Percentiles rank a stretch among this genome's conserved stretches.
Evolutionary conservation across 169 alveolate species (phyloP).

Genomic region (Eimeria maxima): DNA sequence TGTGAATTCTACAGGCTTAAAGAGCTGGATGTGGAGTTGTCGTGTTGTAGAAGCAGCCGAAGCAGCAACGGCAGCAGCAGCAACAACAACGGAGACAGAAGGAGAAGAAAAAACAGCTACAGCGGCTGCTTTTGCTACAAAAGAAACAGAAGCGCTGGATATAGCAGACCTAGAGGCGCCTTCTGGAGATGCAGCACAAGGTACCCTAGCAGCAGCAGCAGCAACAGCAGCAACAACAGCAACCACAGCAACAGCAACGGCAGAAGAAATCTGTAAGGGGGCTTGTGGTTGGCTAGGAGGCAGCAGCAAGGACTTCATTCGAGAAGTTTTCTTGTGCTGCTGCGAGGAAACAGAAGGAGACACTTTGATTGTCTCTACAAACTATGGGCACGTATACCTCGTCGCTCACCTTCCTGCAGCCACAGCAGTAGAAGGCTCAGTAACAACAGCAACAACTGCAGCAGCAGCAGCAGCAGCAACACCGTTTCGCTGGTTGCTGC

Average conservation of each 20-base stretch:
- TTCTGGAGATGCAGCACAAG: neutral
- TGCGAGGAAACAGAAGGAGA: constrained; percentile 44
- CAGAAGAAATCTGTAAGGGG: too few species aligned
- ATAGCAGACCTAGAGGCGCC: neutral
- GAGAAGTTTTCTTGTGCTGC: constrained; percentile 48
- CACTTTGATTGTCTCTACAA: constrained; percentile 13
- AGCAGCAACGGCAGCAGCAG: too few species aligned
- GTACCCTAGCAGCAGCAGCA: neutral
- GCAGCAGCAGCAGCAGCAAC: constrained; percentile 39
- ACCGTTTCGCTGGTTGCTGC: constrained; percentile 26
- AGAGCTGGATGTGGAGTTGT: constrained; percentile 12
- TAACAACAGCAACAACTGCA: neutral
- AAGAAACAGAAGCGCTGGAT: constrained; percentile 2
- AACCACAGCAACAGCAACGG: neutral
- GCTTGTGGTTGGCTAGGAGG: constrained; percentile 42
- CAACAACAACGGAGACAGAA: too few species aligned
- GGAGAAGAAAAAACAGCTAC: too few species aligned
- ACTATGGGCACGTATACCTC: constrained; percentile 53
- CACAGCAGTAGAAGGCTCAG: constrained; percentile 7
- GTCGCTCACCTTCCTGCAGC: constrained; percentile 18
- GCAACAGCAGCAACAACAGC: constrained; percentile 35
- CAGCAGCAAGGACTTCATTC: constrained; percentile 40
- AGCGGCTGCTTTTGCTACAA: neutral
- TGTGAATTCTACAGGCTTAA: neutral
- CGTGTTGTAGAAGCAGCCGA: neutral